Percentiles rank a stretch among this genome's conserved stretches.
phyloP scores from a whole-genome alignment of 345 rosid species.

The Salix suchowensis region DNA sequence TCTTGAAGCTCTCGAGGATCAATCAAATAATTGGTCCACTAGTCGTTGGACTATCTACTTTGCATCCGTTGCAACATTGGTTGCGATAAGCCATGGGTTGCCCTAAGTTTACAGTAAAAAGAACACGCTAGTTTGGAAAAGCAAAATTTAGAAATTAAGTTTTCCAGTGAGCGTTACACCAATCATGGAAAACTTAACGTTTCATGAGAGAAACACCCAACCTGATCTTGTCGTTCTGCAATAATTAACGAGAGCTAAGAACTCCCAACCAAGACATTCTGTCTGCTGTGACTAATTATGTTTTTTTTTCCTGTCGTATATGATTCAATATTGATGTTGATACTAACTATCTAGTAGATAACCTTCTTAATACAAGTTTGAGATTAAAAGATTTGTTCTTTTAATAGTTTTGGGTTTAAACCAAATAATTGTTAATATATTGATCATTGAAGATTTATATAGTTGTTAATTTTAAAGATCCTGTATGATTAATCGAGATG shows the following conservation, averaged over 20 bases:
- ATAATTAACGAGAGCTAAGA: background rate
- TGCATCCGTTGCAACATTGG: background rate
- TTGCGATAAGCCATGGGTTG: background rate
- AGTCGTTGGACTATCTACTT: background rate
- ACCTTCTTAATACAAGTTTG: too few relatives aligned
- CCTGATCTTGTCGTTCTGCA: slow-evolving; percentile 1
- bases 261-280: background rate
- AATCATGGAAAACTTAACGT: slow-evolving; percentile 2
- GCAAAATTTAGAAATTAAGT: background rate
- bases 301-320: background rate
- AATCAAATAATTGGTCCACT: background rate
- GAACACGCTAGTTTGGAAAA: background rate
- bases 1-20: background rate
- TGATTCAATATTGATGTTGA: background rate
- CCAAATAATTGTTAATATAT: accelerated
- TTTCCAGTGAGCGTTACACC: background rate
- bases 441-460: too few relatives aligned
- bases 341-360: background rate
- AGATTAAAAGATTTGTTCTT: too few relatives aligned
- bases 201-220: slow-evolving; percentile 10
- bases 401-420: too few relatives aligned
- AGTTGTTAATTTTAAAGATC: too few relatives aligned
- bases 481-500: too few relatives aligned
- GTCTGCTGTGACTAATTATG: background rate
- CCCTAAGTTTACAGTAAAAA: background rate